phyloP scores from a whole-genome alignment of 1,284 basidiomycete genomes.

The Marasmius oreades region DNA sequence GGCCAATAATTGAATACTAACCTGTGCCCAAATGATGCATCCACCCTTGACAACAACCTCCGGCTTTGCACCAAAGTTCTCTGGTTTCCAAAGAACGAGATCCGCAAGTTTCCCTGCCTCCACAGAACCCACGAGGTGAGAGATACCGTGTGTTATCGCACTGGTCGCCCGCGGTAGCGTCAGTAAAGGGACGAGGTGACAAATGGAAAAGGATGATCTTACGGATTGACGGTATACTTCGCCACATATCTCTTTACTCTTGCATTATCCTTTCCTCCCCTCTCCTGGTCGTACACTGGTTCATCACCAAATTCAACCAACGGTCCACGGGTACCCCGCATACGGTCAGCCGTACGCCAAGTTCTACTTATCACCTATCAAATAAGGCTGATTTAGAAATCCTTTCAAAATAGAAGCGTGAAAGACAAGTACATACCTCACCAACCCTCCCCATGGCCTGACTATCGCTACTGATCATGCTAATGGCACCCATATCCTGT shows the following conservation, averaged over 20 bases:
- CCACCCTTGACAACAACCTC: constrained; percentile 95
- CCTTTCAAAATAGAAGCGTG: too few species aligned
- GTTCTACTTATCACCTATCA: constrained; percentile 76
- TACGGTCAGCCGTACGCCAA: constrained; percentile 97
- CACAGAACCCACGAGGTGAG: constrained; percentile 85
- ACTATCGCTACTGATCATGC: constrained; percentile 94
- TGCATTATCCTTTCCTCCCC: constrained; percentile 76
- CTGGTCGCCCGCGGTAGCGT: constrained; percentile 34
- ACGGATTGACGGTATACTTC: constrained; percentile 99
- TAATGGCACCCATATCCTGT: constrained; percentile 92
- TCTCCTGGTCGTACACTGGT: constrained; percentile 62
- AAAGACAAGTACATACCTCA: constrained; percentile 42
- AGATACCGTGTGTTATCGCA: constrained; percentile 92
- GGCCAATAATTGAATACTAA: constrained; percentile 26
- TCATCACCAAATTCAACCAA: constrained; percentile 59
- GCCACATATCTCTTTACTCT: constrained; percentile 96
- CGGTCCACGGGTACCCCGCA: constrained; percentile 80
- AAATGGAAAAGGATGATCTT: constrained; percentile 31
- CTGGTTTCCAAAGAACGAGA: constrained; percentile 92
- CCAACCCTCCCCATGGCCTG: constrained; percentile 99
- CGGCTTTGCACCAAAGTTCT: constrained; percentile 89
- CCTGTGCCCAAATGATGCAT: constrained; percentile 83
- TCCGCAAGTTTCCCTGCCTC: constrained; percentile 86
- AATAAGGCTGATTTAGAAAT: too few species aligned
- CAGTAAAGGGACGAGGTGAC: constrained; percentile 2